Evolutionary conservation across 345 rosid genomes (phyloP), one percentile per base, ranked within the genome.

Genomic region (Physaria fendleri): DNA sequence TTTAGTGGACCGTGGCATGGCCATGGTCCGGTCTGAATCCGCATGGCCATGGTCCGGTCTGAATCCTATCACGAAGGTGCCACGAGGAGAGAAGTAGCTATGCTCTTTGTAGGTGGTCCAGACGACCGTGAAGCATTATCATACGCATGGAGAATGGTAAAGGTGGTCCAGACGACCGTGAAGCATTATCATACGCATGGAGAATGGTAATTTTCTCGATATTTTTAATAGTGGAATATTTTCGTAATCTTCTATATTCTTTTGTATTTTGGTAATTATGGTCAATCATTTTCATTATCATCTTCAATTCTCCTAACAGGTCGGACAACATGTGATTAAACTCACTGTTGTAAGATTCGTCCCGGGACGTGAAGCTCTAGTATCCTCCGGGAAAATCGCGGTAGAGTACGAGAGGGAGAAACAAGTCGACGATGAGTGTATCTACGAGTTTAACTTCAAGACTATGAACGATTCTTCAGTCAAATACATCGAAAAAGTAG

Each of bases 41-140:
- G 97, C 5, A 66, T 76, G 32, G 65, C 76, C 29, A 73, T 74
- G 21, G 23, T 47, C 11, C 24, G 60, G 22, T 34, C 63, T 2
- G 75, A n/a, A n/a, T n/a, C n/a, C n/a, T n/a, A n/a, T n/a, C n/a
- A n/a, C n/a, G n/a, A n/a, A n/a, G n/a, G n/a, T n/a, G n/a, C 41
- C n/a, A 29, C 7, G n/a, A 71, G 42, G 42, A 50, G 71, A 57
- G 68, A 65, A 32, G 56, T 83, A 0, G 74, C 65, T 1, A 55
- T 72, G 57, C 56, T 81, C 22, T 81, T 81, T 35, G 73, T 81
- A 5, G 85, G 91, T 1, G 77, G 95, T 47, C 43, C 55, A 5
- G 88, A 85, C 62, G 91, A 85, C 58, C 62, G 67, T 0, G 91
- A 85, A 49, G 91, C 91, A 2, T 69, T 85, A 9, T 64, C 85